These are phyloP conservation scores for Nicotiana rustica DNA, from an alignment of 305 asterid species.

Conservation along the genomic window DNA sequence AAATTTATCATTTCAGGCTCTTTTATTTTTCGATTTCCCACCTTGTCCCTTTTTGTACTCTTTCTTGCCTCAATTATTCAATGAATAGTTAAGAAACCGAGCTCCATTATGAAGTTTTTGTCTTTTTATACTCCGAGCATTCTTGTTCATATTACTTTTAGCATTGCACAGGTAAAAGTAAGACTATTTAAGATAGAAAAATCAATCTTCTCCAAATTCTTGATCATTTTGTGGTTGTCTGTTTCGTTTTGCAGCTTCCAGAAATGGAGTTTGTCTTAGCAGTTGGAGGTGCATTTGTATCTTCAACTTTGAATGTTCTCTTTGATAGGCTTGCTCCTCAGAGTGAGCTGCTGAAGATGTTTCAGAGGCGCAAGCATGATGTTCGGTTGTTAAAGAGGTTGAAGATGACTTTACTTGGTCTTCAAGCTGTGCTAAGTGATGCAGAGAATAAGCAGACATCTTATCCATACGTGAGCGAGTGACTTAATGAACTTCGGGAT, in stretches of 20 bases:
- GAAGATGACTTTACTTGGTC: neutral
- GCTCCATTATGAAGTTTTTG: too few species aligned
- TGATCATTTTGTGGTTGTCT: neutral
- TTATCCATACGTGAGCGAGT: slow-evolving; percentile 23
- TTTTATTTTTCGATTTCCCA: too few species aligned
- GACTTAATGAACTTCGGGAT: slow-evolving; percentile 47
- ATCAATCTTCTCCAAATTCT: neutral
- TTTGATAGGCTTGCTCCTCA: slow-evolving; percentile 31
- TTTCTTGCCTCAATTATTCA: too few species aligned
- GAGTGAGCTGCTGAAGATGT: neutral
- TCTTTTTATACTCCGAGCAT: too few species aligned
- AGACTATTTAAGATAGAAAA: too few species aligned
- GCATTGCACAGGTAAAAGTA: too few species aligned
- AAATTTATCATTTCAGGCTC: too few species aligned
- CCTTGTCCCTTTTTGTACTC: too few species aligned
- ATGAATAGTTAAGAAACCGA: too few species aligned
- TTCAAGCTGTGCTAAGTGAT: slow-evolving; percentile 35
- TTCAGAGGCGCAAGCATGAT: neutral
- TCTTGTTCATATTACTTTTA: too few species aligned
- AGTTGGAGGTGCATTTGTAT: neutral
- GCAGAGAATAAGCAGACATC: slow-evolving; percentile 29
- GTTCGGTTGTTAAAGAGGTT: neutral
- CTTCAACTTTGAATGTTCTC: slow-evolving; percentile 4
- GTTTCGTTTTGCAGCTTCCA: neutral
- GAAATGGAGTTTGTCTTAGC: slow-evolving; percentile 24